phyloP scores from a whole-genome alignment of 1,284 basidiomycete species.

The Peniophora sp. region DNA sequence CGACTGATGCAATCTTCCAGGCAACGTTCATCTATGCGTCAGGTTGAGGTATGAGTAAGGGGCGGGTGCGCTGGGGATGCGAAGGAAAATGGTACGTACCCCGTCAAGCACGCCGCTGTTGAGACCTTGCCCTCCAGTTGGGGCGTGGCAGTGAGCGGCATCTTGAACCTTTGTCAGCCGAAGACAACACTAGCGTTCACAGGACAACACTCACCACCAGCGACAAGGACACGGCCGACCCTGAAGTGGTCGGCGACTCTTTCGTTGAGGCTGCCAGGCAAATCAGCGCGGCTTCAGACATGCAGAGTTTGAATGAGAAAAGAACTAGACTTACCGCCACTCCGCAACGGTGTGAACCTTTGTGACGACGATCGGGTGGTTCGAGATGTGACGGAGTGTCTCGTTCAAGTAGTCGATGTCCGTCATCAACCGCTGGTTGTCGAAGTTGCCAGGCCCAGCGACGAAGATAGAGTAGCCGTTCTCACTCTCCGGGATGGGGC shows the following conservation, averaged over 20 bases:
- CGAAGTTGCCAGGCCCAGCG: conserved; percentile 3
- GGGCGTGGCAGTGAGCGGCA: conserved; percentile 11
- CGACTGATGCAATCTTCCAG: conserved; percentile 18
- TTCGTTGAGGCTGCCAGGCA: background rate
- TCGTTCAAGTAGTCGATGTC: background rate
- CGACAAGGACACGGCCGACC: background rate
- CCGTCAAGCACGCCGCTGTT: conserved; percentile 12
- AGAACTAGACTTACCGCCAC: background rate
- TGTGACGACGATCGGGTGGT: background rate
- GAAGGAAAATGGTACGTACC: conserved; percentile 4
- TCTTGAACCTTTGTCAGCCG: conserved; percentile 4
- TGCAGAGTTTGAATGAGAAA: background rate
- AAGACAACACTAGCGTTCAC: background rate
- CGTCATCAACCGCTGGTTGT: background rate
- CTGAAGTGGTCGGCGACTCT: background rate
- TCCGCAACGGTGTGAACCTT: background rate
- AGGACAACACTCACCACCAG: background rate
- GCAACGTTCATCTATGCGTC: conserved; percentile 18
- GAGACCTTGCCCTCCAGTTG: conserved; percentile 11
- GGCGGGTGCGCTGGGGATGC: no score
- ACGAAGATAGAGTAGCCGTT: background rate
- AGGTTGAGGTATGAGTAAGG: background rate
- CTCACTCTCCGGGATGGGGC: background rate
- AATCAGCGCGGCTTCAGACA: background rate
- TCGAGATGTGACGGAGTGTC: background rate